Evolutionary conservation across 495 filamentous ascomycete genomes (phyloP), one percentile per base, ranked within the genome.

Genomic region (Daldinia loculata): DNA sequence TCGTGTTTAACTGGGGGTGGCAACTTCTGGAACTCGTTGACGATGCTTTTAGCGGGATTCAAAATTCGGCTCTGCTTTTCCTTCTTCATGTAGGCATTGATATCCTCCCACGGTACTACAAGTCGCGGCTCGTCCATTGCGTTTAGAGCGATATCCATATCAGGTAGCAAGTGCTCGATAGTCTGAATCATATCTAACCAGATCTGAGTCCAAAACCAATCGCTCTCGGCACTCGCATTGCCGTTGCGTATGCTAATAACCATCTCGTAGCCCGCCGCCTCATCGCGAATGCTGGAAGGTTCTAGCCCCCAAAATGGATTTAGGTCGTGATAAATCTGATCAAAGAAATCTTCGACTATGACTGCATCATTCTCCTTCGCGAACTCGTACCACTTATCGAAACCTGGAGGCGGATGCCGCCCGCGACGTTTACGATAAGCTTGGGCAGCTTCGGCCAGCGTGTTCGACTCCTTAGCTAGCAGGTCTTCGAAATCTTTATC

Each of bases 141-240:
- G 71, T 92, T 92, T 72, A 91, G 82, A 4, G 89, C 85, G 52
- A 92, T 82, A 67, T 91, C 89, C 87, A 93, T 88, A 75, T 93
- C 89, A 17, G 91, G 91, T 27, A 92, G 75, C 63, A 89, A 74
- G 63, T 87, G 80, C 36, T 85, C 82, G 55, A 93, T 83, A 0
- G 82, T 84, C 43, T 84, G 68, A 27, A 91, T 83, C 73, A 92
- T 80, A 27, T 83, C 76, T 51, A 86, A 64, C 81, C 90, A 86
- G 17, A 89, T 89, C 71, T 89, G 77, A 0, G 88, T 86, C 80
- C 90, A 88, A 81, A 90, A 92, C 77, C 84, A 88, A 29, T 81
- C 79, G 67, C 86, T 88, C 45, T 77, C 77, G 7, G 84, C 78
- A 15, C 81, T 86, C 4, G 86, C 85, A 66, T 88, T 84, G 19